phyloP scores from a whole-genome alignment of 176 grass and related monocot genomes.

The Hyparrhenia diplandra region DNA sequence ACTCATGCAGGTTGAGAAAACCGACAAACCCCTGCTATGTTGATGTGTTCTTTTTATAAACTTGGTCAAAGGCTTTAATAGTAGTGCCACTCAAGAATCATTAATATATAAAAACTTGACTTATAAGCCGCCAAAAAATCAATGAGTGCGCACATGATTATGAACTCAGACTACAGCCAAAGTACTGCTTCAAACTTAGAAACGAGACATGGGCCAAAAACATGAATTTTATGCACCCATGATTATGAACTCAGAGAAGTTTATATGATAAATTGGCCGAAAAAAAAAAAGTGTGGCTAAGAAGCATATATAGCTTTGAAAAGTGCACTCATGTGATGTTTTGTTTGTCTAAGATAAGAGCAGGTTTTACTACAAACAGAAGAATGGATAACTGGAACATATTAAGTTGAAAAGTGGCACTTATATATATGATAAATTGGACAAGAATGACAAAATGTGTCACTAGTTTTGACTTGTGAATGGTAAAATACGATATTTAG shows the following conservation, averaged over 20 bases:
- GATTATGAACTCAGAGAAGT: not conserved
- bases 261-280: not conserved
- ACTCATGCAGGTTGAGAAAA: no score
- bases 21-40: no score
- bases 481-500: not conserved
- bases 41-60: no score
- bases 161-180: not conserved
- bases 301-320: conserved; percentile 1
- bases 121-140: not conserved
- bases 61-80: not conserved
- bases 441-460: not conserved
- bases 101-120: not conserved
- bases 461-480: not conserved
- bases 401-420: not conserved
- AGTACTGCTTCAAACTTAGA: not conserved
- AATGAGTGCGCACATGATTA: not conserved
- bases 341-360: not conserved
- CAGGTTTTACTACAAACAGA: not conserved
- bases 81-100: not conserved
- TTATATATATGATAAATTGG: not conserved
- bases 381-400: not conserved
- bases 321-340: not conserved
- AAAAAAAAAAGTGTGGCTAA: not conserved
- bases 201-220: not conserved
- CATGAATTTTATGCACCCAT: not conserved